Evolutionary conservation across 306 rosid species (phyloP).

Genomic region (Astragalus membranaceus): DNA sequence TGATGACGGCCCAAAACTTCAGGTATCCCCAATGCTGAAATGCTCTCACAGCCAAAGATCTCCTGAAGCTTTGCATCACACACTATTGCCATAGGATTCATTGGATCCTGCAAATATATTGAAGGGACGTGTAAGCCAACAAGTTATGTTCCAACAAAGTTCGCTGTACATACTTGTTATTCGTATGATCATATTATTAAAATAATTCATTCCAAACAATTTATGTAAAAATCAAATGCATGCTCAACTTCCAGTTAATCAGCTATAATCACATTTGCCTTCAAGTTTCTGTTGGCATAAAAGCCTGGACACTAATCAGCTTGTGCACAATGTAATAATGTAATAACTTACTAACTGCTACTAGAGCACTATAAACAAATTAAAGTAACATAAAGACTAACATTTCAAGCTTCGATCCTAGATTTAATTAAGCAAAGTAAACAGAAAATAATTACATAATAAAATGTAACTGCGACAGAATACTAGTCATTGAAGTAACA

Average conservation of each 20-base stretch:
- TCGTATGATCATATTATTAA: not conserved
- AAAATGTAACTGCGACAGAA: not conserved
- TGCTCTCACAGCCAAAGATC: conserved; percentile 75
- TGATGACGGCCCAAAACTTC: conserved; percentile 69
- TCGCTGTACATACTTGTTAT: not conserved
- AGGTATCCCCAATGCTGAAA: conserved; percentile 66
- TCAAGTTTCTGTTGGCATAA: not conserved
- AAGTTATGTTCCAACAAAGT: conserved; percentile 6
- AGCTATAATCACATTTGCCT: not conserved
- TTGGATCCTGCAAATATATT: conserved; percentile 57
- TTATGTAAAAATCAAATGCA: not conserved
- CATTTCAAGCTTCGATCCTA: not conserved
- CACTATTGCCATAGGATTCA: conserved; percentile 55
- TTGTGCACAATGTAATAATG: not conserved
- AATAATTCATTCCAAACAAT: not conserved
- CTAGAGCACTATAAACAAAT: not conserved
- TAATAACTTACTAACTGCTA: not conserved
- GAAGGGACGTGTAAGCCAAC: not conserved
- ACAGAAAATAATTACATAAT: not conserved
- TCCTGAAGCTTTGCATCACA: conserved; percentile 78
- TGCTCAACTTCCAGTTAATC: not conserved
- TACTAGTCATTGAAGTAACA: not conserved
- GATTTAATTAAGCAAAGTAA: not conserved
- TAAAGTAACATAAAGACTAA: not conserved
- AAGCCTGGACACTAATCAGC: not conserved